Percentiles rank a stretch among this genome's conserved stretches.
phyloP scores from a whole-genome alignment of 768 basidiomycete genomes.

The Mycena chlorophos region DNA sequence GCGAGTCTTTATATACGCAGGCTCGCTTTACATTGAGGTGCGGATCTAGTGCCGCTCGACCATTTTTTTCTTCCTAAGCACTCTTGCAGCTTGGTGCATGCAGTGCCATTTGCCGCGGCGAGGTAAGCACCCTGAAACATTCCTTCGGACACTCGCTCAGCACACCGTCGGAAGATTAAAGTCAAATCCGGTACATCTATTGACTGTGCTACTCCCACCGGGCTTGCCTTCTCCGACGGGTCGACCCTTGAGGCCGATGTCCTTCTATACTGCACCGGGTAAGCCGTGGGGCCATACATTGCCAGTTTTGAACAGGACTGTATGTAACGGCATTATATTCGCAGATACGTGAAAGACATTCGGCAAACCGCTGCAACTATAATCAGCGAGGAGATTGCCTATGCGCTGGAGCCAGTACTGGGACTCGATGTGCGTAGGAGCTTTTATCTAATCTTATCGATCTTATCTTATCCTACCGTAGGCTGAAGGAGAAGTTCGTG shows the following conservation, averaged over 20 bases:
- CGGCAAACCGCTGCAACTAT: conserved; percentile 5
- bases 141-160: conserved; percentile 42
- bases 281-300: conserved; percentile 6
- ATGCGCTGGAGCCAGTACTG: conserved; percentile 28
- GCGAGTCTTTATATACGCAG: background rate
- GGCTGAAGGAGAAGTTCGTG: conserved; percentile 31
- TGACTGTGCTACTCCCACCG: conserved; percentile 37
- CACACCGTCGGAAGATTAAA: conserved; percentile 44
- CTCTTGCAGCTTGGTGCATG: conserved; percentile 22
- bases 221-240: conserved; percentile 43
- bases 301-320: no score
- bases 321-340: background rate
- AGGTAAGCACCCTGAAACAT: conserved; percentile 40
- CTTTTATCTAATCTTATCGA: background rate
- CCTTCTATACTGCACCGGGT: conserved; percentile 51
- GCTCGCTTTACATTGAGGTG: no score
- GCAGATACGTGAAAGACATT: conserved; percentile 31
- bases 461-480: background rate
- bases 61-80: no score
- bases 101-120: conserved; percentile 12
- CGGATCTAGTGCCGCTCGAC: no score
- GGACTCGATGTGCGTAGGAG: conserved; percentile 21
- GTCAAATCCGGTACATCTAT: conserved; percentile 44
- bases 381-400: conserved; percentile 8
- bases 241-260: conserved; percentile 49